Percentiles rank a stretch among this genome's conserved stretches.
Evolutionary conservation across 148 eudicot genomes (phyloP).

Genomic region (Mesembryanthemum crystallinum): DNA sequence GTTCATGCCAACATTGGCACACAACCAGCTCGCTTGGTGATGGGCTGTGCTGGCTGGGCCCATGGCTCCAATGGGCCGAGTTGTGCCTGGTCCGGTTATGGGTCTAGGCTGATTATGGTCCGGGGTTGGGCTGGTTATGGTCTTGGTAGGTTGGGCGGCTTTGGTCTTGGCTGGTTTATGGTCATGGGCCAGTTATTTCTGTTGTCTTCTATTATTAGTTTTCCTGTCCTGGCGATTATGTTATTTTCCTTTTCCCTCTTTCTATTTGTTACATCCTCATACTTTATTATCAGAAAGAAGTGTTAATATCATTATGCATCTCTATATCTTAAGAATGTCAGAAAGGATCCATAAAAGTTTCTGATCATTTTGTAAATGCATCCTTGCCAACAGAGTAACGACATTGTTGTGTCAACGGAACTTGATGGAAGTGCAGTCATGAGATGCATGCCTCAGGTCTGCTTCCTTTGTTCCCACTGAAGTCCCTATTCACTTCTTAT

Average conservation of each 20-base stretch:
- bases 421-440: constrained; percentile 24
- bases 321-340: not conserved
- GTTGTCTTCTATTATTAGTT: not conserved
- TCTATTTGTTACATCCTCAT: not conserved
- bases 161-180: no score
- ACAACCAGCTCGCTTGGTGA: no score
- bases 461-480: not conserved
- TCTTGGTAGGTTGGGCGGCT: no score
- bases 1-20: no score
- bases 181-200: no score
- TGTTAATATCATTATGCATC: not conserved
- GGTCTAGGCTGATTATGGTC: no score
- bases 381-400: constrained; percentile 30
- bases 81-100: no score
- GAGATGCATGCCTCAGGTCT: constrained; percentile 46
- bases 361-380: not conserved
- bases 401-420: constrained; percentile 24
- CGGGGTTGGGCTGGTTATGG: no score
- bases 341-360: not conserved
- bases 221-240: not conserved
- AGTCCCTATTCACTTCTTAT: not conserved
- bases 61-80: no score
- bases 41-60: no score
- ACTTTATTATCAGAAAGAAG: not conserved
- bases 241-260: not conserved